Evolutionary conservation across 1,284 basidiomycete species (phyloP).

Genomic region (Wolfiporia cocos): DNA sequence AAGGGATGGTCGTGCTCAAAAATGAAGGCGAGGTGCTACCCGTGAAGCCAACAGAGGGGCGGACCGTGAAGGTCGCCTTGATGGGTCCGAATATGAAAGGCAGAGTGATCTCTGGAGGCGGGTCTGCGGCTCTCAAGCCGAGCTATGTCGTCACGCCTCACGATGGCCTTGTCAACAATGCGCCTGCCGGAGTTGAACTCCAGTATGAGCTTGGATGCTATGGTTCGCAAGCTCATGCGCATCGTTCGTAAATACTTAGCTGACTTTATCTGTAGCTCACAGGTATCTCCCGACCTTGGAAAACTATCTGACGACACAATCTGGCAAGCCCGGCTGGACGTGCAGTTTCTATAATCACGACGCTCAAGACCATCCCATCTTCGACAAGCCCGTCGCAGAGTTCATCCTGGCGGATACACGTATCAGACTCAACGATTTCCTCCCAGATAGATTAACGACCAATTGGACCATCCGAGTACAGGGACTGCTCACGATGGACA

Average conservation of each 20-base stretch:
- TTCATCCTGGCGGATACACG: conserved; percentile 54
- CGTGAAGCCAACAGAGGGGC: conserved; percentile 19
- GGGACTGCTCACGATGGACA: conserved; percentile 46
- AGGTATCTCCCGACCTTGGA: conserved; percentile 59
- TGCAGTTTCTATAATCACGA: conserved; percentile 58
- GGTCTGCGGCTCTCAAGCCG: conserved; percentile 40
- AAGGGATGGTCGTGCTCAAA: conserved; percentile 67
- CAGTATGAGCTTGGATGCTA: conserved; percentile 54
- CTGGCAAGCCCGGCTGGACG: conserved; percentile 52
- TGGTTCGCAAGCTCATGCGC: conserved; percentile 34
- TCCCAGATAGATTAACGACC: conserved; percentile 51
- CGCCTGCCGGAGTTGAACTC: conserved; percentile 39
- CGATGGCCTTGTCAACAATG: conserved; percentile 46
- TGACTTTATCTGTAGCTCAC: conserved; percentile 36
- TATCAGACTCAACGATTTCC: conserved; percentile 61
- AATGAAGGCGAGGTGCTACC: conserved; percentile 50
- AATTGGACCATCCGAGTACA: conserved; percentile 60
- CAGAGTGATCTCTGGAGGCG: conserved; percentile 43
- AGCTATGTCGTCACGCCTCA: conserved; percentile 48
- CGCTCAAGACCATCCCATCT: conserved; percentile 34
- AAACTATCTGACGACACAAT: conserved; percentile 39
- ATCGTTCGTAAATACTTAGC: conserved; percentile 3
- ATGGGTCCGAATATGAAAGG: conserved; percentile 42
- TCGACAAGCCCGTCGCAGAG: conserved; percentile 36
- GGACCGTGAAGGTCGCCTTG: conserved; percentile 34